Percentiles rank a stretch among this genome's conserved stretches.
These are phyloP conservation scores for Dactylonectria estremocensis DNA, from an alignment of 2,329 filamentous ascomycete species.

Conservation along the genomic window DNA sequence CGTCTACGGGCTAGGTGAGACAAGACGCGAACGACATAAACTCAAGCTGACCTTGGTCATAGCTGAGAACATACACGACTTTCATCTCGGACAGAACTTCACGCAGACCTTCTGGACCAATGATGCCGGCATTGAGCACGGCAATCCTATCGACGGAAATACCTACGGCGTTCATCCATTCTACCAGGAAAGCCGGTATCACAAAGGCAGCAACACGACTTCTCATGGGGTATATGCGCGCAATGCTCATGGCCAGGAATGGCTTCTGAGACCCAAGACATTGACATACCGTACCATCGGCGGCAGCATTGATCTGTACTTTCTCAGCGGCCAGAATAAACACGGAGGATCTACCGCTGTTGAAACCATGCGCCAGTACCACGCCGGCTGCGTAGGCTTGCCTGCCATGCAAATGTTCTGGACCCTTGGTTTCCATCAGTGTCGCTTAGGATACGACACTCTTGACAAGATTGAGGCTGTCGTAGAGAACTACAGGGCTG, in stretches of 20 bases:
- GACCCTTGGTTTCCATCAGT: conserved; percentile 4
- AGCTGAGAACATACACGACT: conserved; percentile 8
- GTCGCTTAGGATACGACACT: conserved; percentile 1
- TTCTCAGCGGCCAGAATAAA: conserved; percentile 2
- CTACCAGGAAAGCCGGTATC: not conserved
- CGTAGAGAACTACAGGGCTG: conserved; percentile 21
- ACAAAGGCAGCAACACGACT: conserved; percentile 4
- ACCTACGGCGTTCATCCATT: conserved; percentile 6
- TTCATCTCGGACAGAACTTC: conserved; percentile 3
- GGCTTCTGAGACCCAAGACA: conserved; percentile 1
- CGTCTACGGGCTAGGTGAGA: conserved; percentile 1
- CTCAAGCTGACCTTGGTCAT: conserved; percentile 1
- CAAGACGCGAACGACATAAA: not conserved
- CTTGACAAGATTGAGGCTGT: conserved; percentile 7
- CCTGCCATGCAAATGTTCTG: conserved; percentile 5
- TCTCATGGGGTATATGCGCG: conserved; percentile 2
- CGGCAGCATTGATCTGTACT: conserved; percentile 5
- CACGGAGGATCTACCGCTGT: not conserved
- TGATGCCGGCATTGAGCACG: conserved; percentile 6
- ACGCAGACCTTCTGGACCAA: conserved; percentile 5
- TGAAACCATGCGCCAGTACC: conserved; percentile 4
- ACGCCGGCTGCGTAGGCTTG: conserved; percentile 4
- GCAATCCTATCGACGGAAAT: too few species aligned
- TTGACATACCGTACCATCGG: conserved; percentile 3
- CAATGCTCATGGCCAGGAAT: conserved; percentile 4